Evolutionary conservation across 805 yeast species (phyloP), one percentile per base, ranked within the genome.

Genomic region (Isabelozyma pseudorhagii): DNA sequence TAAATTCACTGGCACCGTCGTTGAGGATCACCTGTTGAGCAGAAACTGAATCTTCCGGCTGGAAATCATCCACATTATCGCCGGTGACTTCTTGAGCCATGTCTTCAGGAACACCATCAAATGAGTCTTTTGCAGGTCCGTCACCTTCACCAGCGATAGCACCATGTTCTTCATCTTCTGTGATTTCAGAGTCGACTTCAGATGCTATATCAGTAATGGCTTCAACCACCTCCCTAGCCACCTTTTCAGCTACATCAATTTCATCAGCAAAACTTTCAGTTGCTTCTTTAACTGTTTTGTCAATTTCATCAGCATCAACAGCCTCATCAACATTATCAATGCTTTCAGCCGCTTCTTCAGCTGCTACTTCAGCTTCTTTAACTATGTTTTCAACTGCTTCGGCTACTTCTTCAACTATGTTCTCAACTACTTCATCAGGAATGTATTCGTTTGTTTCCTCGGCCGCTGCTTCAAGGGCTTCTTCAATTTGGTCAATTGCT

Each of bases 401-500:
- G 29, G 57, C 61, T n/a, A 50, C 46, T 15, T 44, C 51, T 42
- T 61, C 65, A 6, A 61, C 44, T n/a, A 55, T 57, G 29, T 50
- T 51, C 42, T 40, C 28, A 4, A 18, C 42, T 10, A 5, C 18
- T n/a, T 38, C 40, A 14, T 15, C 40, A 38, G 18, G 17, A 38
- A 38, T n/a, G 2, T 8, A 7, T 38, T 38, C 7, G 5, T 13
- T n/a, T 8, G 17, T 38, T 38, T 10, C 40, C 3, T 38, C 18
- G 2, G 15, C 6, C 2, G 40, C 14, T 8, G 11, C 21, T 38
- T 38, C 40, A 38, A 38, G 17, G 18, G n/a, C 40, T 13, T 38
- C 36, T 31, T 9, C 40, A 13, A 14, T 8, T 13, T 38, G 10
- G 8, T 38, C 40, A 38, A 14, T 3, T 38, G 9, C 17, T 9